A percentile compares a stretch with the other conserved stretches of the same genome.
phyloP scores from a whole-genome alignment of 148 eudicot genomes.

The Rhododendron mucronatum region DNA sequence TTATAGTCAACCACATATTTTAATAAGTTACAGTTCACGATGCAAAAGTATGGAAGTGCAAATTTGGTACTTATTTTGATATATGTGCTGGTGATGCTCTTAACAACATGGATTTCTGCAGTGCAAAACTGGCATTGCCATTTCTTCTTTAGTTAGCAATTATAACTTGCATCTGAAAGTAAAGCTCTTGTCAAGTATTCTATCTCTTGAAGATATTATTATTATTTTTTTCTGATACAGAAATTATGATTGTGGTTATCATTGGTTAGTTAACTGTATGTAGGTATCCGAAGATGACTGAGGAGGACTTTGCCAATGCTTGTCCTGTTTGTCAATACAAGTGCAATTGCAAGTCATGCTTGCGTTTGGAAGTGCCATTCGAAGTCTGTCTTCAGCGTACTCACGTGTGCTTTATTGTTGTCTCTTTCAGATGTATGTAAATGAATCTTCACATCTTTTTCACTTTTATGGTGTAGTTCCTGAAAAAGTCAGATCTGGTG shows the following conservation, averaged over 20 bases:
- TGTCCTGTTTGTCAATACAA: slow-evolving; percentile 49
- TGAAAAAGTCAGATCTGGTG: neutral
- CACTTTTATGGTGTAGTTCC: slow-evolving; percentile 13
- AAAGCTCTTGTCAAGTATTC: neutral
- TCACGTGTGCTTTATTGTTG: neutral
- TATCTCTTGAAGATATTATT: neutral
- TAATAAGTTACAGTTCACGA: neutral
- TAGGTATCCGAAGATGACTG: slow-evolving; percentile 47
- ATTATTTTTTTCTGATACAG: neutral
- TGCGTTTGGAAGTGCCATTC: slow-evolving; percentile 24
- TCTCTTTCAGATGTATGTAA: neutral
- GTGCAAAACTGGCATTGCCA: neutral
- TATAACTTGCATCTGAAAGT: neutral
- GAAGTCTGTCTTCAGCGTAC: slow-evolving; percentile 13
- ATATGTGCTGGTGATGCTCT: neutral
- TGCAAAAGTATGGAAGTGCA: neutral
- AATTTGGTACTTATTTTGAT: neutral
- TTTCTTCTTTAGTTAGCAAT: neutral
- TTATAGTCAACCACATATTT: neutral
- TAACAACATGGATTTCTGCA: neutral
- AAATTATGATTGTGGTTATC: neutral
- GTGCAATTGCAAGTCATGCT: slow-evolving; percentile 56
- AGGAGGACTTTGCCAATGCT: slow-evolving; percentile 31
- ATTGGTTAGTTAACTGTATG: neutral
- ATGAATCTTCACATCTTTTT: neutral